Base-by-base conservation (phyloP, 2,329 filamentous ascomycete genomes). In the Dichotomopilus funicola region DNA sequence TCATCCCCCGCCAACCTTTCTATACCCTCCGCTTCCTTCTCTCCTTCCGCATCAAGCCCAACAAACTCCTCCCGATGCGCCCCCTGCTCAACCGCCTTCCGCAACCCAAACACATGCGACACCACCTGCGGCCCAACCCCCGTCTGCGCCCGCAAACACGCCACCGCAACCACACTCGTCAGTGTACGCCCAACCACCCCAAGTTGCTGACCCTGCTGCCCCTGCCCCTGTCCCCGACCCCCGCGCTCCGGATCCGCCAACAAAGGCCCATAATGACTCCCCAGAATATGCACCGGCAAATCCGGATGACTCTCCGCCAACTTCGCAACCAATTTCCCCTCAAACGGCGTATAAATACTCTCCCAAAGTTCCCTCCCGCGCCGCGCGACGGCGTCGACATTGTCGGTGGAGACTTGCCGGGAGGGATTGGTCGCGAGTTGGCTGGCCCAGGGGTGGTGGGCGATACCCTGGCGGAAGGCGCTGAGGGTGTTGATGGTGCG, bases 101-200 rank as follows among this genome's bases (percentile, higher is more conserved):
- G 72, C 70, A 95, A 67, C 0, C 89, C 89, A 72, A 91, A 92
- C 0, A 94, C 78, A 70, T 95, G 89, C 62, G 85, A 89, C 13
- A 87, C 72, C 10, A 95, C 88, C 75, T 94, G 89, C 1, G 89
- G 89, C 0, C 84, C 89, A 0, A 94, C 89, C 0, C 89, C 89
- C 8, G 86, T 88, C 75, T 94, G 89, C 45, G 89, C 80, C 3
- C 89, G 73, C 68, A 95, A 68, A 64, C 88, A 91, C 5, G 88
- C 78, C 35, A 95, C 78, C 0, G 87, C 89, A 4, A 91, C 77
- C 10, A 94, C 70, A 53, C 82, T 87, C 0, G 89, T 94, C 59
- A 90, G 71, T 0, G 88, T 79, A 0, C 89, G 72, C 0, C 89
- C 89, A 0, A 88, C 80, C 13, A 76, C 79, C 0, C 72, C 75